Evolutionary conservation across 202 grass and related monocot species (phyloP), one percentile per base, ranked within the genome.

Genomic region (Carex sylvatica): DNA sequence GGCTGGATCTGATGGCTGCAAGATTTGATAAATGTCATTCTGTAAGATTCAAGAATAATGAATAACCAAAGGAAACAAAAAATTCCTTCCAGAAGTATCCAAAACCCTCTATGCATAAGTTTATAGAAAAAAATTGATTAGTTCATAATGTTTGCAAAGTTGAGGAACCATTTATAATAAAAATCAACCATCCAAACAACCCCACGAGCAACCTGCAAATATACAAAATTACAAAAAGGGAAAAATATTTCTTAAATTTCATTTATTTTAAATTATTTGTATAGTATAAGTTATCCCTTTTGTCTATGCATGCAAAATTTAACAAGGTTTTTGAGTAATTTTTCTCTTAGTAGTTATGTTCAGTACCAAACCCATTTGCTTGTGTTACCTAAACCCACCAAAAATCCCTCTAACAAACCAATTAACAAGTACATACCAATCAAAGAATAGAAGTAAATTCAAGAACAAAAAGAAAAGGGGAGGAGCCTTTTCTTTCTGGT

Each of bases 1-100:
- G 60, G 73, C 52, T 62, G 88, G 87, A 0, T 91, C 89, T 67
- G 92, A 85, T 78, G 90, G 88, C 95, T 98, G 72, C 83, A 92
- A 66, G 11, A 74, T 72, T 58, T 82, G 74, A 63, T 73, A 8
- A 40, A 83, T 80, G 82, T 49, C 31, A 82, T 58, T n/a, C n/a
- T 13, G 15, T 10, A 58, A 75, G 38, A 40, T 40, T 6, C 49
- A 12, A 13, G 6, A 73, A 58, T 9, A 13, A 58, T 36, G 3
- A 54, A 9, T 5, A 53, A 11, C 6, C 11, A 35, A 66, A 35
- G 2, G 13, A 46, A 64, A 65, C 1, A 61, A 61, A 12, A 61
- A 65, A 6, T 1, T 65, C 61, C 9, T 63, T 28, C 4, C 5
- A 28, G 4, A 30, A 11, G 44, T 47, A 47, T 47, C 2, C 44